phyloP scores from a whole-genome alignment of 2,329 filamentous ascomycete species.

The Sporothrix mexicana region DNA sequence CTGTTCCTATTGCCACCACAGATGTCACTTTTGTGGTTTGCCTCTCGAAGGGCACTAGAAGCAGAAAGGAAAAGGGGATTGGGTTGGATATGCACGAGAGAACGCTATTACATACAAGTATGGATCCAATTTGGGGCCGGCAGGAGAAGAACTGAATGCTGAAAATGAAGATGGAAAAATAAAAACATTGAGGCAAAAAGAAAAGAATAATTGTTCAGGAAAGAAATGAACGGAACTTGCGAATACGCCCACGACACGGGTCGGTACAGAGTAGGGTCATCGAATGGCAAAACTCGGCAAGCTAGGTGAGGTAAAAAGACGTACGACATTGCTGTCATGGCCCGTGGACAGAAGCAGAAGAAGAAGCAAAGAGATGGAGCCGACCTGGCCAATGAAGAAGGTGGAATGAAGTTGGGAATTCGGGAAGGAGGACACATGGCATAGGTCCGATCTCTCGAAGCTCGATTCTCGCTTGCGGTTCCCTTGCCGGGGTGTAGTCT shows the following conservation, averaged over 20 bases:
- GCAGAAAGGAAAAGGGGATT: conserved; percentile 22
- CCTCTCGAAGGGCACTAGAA: conserved; percentile 21
- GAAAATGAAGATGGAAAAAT: neutral
- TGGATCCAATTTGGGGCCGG: conserved; percentile 22
- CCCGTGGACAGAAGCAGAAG: neutral
- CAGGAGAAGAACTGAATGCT: neutral
- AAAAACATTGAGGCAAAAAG: neutral
- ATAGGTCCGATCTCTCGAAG: conserved; percentile 3
- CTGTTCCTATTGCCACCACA: neutral
- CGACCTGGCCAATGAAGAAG: conserved; percentile 11
- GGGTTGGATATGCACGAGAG: neutral
- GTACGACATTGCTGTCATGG: conserved; percentile 3
- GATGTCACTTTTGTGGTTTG: neutral
- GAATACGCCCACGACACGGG: neutral
- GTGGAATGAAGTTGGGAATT: neutral
- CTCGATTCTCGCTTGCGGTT: conserved; percentile 21
- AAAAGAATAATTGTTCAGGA: neutral
- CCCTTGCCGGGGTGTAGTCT: conserved; percentile 10
- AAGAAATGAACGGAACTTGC: neutral
- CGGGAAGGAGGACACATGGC: conserved; percentile 6
- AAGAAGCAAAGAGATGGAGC: neutral
- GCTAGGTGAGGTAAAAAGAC: conserved; percentile 5
- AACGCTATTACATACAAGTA: conserved; percentile 29
- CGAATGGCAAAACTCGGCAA: neutral
- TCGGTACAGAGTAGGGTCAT: neutral